These are phyloP conservation scores for Passalora sequoiae DNA, from an alignment of 2,329 filamentous ascomycete species.

Conservation along the genomic window DNA sequence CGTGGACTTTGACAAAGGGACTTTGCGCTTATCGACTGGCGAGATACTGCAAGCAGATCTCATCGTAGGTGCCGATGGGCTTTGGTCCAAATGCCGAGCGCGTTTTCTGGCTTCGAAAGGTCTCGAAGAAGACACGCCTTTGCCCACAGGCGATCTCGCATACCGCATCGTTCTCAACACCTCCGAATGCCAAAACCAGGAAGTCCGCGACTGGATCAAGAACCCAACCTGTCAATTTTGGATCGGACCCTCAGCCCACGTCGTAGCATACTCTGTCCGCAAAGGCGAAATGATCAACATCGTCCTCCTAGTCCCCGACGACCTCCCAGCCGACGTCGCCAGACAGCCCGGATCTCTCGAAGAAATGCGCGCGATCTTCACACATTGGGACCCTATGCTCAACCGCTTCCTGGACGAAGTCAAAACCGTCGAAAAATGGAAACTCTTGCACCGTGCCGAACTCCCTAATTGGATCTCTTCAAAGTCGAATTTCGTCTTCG, in stretches of 20 bases:
- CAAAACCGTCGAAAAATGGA: conserved; percentile 62
- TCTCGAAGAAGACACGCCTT: conserved; percentile 40
- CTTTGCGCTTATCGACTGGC: conserved; percentile 40
- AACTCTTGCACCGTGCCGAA: conserved; percentile 55
- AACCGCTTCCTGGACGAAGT: conserved; percentile 48
- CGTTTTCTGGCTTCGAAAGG: conserved; percentile 42
- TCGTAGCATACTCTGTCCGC: conserved; percentile 58
- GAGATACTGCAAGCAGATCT: conserved; percentile 48
- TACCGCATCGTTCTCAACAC: conserved; percentile 56
- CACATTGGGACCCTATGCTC: conserved; percentile 59
- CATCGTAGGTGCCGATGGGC: conserved; percentile 59
- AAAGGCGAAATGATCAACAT: conserved; percentile 59
- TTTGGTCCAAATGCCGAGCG: conserved; percentile 56
- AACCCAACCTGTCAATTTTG: conserved; percentile 56
- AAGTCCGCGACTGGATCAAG: conserved; percentile 50
- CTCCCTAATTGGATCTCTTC: conserved; percentile 53
- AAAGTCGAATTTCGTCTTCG: conserved; percentile 47
- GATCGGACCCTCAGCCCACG: conserved; percentile 59
- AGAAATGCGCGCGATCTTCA: conserved; percentile 58
- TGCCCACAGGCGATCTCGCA: conserved; percentile 60
- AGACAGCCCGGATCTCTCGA: conserved; percentile 51
- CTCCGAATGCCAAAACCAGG: conserved; percentile 49
- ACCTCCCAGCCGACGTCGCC: conserved; percentile 52
- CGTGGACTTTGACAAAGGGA: conserved; percentile 47
- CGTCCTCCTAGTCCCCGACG: conserved; percentile 61